phyloP scores from a whole-genome alignment of 306 rosid genomes.

The Sechiopsis laciniata region DNA sequence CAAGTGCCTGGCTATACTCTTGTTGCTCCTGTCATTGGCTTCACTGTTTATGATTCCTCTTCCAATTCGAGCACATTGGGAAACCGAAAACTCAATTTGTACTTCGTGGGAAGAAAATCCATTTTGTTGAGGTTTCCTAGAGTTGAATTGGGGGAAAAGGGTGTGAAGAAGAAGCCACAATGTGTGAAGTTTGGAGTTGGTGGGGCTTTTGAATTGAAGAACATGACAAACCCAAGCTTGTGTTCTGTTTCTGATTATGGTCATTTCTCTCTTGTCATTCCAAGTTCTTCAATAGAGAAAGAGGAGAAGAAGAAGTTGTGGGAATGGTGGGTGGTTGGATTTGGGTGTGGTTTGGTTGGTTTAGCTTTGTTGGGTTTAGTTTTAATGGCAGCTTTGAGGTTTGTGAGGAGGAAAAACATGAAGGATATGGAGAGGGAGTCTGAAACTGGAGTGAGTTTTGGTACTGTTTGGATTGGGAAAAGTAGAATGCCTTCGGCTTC shows the following conservation, averaged over 20 bases:
- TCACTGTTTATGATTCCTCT: slow-evolving; percentile 52
- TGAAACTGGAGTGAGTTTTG: slow-evolving; percentile 51
- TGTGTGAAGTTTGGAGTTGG: slow-evolving; percentile 48
- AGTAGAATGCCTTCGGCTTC: slow-evolving; percentile 79
- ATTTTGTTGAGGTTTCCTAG: slow-evolving; percentile 42
- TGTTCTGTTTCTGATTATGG: slow-evolving; percentile 45
- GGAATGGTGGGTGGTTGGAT: slow-evolving; percentile 42
- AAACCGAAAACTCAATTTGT: slow-evolving; percentile 31
- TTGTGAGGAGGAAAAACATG: slow-evolving; percentile 45
- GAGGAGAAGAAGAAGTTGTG: background rate
- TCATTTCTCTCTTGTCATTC: slow-evolving; percentile 57
- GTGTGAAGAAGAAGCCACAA: slow-evolving; percentile 29
- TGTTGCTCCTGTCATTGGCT: slow-evolving; percentile 69
- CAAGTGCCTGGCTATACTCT: slow-evolving; percentile 51
- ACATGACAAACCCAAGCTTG: slow-evolving; percentile 39
- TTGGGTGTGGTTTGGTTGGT: slow-evolving; percentile 45
- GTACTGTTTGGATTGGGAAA: slow-evolving; percentile 65
- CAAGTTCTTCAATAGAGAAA: background rate
- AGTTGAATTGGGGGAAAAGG: slow-evolving; percentile 17
- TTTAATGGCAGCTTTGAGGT: slow-evolving; percentile 27
- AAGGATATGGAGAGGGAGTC: slow-evolving; percentile 54
- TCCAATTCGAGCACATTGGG: slow-evolving; percentile 26
- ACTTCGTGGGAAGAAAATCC: slow-evolving; percentile 32
- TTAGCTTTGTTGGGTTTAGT: slow-evolving; percentile 36
- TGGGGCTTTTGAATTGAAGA: slow-evolving; percentile 40